Base-by-base conservation (phyloP, 306 rosid genomes). In the Citrullus colocynthis region DNA sequence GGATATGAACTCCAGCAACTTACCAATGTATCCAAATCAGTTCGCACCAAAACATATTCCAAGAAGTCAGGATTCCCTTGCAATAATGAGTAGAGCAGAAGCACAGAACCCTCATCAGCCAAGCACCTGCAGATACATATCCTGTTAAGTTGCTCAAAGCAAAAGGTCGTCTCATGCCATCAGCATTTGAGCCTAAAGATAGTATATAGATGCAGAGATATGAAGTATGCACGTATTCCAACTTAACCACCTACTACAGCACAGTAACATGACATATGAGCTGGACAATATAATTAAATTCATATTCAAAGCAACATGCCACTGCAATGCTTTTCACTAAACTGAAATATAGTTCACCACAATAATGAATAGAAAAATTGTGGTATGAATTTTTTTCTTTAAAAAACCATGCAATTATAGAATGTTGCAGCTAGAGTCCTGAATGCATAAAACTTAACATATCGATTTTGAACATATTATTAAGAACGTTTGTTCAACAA, bases 11-110 rank as follows among this genome's bases (percentile, higher is more conserved):
- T 84, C 48, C 54, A 51, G 78, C 57, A 54, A 37, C 96, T 56
- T 96, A 96, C 99, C 99, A 96, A 81, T 64, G 98, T 96, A 85
- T 96, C 98, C 87, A 92, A 54, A 90, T 96, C 99, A 81, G 97
- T 96, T 85, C 99, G 97, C 86, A 96, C 99, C 90, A 96, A 88
- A 52, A 92, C 99, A 80, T 96, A 96, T 84, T 96, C 99, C 84
- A 89, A 85, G 87, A 96, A 96, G 78, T 87, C 85, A n/a, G 93
- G 82, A 82, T 96, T 96, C 83, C 98, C 99, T 85, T 96, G 98
- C 86, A 96, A 78, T 74, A 96, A 86, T 49, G 99, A 90, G 87
- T 96, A 96, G 74, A 96, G 98, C 84, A 96, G 84, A 42, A 96
- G 91, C 17, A 91, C 99, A 78, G 97, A 92, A 82, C 93, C 84